phyloP scores from a whole-genome alignment of 2,329 filamentous ascomycete species.

The Incumbomyces delicatus region DNA sequence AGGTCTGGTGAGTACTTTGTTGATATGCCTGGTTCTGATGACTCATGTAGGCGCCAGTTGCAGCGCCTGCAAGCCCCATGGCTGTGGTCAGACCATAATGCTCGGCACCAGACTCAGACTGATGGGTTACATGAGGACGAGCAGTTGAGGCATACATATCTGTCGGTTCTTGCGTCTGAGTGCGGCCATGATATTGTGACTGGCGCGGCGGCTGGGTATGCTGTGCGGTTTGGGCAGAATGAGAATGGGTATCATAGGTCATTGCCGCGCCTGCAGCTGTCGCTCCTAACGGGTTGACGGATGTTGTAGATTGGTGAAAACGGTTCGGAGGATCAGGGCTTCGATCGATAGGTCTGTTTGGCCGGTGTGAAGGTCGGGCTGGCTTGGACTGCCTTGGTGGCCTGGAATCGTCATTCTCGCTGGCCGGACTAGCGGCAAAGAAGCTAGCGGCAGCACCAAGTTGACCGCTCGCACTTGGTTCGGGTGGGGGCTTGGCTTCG shows the following conservation, averaged over 20 bases:
- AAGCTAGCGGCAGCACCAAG: conserved; percentile 50
- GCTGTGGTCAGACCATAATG: conserved; percentile 27
- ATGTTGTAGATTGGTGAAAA: neutral
- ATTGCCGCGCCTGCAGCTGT: conserved; percentile 10
- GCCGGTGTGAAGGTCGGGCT: conserved; percentile 2
- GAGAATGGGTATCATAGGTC: conserved; percentile 11
- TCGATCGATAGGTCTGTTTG: neutral
- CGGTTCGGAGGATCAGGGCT: conserved; percentile 17
- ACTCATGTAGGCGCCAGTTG: conserved; percentile 34
- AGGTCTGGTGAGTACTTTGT: conserved; percentile 27
- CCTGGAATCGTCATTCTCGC: conserved; percentile 17
- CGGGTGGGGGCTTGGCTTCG: conserved; percentile 43
- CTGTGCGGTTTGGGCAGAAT: neutral
- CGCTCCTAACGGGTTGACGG: neutral
- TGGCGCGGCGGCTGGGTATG: neutral
- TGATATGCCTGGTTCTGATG: conserved; percentile 22
- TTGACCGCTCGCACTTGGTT: conserved; percentile 44
- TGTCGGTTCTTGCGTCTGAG: conserved; percentile 9
- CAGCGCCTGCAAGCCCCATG: conserved; percentile 30
- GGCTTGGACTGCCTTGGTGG: conserved; percentile 18
- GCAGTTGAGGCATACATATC: conserved; percentile 12
- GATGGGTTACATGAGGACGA: conserved; percentile 12
- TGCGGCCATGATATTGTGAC: conserved; percentile 2
- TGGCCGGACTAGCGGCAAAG: conserved; percentile 29
- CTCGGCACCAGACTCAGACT: conserved; percentile 22